A percentile compares a stretch with the other conserved stretches of the same genome.
Evolutionary conservation across 805 yeast genomes (phyloP).

Genomic region (Limtongozyma cylindracea): DNA sequence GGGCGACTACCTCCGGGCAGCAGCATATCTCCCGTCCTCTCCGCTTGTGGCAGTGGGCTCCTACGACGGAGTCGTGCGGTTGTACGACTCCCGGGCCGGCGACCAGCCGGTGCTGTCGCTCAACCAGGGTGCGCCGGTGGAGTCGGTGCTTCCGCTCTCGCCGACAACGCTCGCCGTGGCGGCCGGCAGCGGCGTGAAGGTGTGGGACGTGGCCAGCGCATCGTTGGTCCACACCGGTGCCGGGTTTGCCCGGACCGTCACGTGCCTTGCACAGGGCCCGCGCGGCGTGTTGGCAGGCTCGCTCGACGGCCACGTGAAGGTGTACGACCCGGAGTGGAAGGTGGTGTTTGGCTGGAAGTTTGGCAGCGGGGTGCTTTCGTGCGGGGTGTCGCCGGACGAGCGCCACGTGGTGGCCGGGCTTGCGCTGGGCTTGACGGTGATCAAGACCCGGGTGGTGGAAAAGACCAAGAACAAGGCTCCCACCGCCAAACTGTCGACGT

Average conservation of each 20-base stretch:
- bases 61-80: constrained; percentile 68
- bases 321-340: constrained; percentile 69
- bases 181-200: constrained; percentile 59
- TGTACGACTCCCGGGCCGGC: constrained; percentile 52
- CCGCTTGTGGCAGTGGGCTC: constrained; percentile 79
- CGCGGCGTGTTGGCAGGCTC: constrained; percentile 86
- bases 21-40: constrained; percentile 47
- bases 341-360: constrained; percentile 95
- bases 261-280: constrained; percentile 52
- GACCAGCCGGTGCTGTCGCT: constrained; percentile 25
- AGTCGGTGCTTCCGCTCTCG: constrained; percentile 50
- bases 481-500: constrained; percentile 8
- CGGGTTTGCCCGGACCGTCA: constrained; percentile 86
- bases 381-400: constrained; percentile 67
- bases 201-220: constrained; percentile 82
- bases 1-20: constrained; percentile 75
- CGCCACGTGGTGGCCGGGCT: constrained; percentile 86
- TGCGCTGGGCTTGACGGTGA: constrained; percentile 68
- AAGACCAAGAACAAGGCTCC: constrained; percentile 33
- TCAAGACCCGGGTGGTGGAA: constrained; percentile 49
- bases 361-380: constrained; percentile 64
- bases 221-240: constrained; percentile 42
- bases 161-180: constrained; percentile 61
- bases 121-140: constrained; percentile 60
- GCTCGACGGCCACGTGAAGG: constrained; percentile 91